A percentile compares a stretch with the other conserved stretches of the same genome.
These are phyloP conservation scores for Annulohypoxylon truncatum DNA, from an alignment of 2,329 filamentous ascomycete species.

Conservation along the genomic window DNA sequence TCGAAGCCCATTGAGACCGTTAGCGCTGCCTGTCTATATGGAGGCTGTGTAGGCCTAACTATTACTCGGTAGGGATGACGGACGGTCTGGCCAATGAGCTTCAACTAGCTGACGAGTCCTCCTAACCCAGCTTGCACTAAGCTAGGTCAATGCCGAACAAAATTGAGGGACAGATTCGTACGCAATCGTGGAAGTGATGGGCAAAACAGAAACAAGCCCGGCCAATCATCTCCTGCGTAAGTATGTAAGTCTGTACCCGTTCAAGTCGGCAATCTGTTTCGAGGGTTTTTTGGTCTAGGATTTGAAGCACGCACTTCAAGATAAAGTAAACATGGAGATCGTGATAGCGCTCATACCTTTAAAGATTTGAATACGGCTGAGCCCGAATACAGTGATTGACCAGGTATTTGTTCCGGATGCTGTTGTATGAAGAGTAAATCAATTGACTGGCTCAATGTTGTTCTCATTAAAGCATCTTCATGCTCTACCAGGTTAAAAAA, in stretches of 20 bases:
- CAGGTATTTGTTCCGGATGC: background rate
- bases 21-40: slow-evolving; percentile 15
- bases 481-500: background rate
- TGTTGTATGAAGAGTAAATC: background rate
- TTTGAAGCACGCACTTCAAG: background rate
- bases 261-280: background rate
- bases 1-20: background rate
- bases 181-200: slow-evolving; percentile 12
- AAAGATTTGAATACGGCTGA: background rate
- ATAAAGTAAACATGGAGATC: background rate
- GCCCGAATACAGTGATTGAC: background rate
- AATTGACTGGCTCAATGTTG: background rate
- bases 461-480: background rate
- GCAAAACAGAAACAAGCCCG: slow-evolving; percentile 3
- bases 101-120: slow-evolving; percentile 49
- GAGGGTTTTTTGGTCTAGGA: background rate
- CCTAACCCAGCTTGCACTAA: slow-evolving; percentile 40
- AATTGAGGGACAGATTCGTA: slow-evolving; percentile 26
- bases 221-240: slow-evolving; percentile 1
- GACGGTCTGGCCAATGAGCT: slow-evolving; percentile 43
- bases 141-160: slow-evolving; percentile 20
- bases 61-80: slow-evolving; percentile 32
- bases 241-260: background rate
- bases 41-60: slow-evolving; percentile 43
- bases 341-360: background rate